Base-by-base conservation (phyloP, 768 basidiomycete genomes). In the Auriculariales sp. region DNA sequence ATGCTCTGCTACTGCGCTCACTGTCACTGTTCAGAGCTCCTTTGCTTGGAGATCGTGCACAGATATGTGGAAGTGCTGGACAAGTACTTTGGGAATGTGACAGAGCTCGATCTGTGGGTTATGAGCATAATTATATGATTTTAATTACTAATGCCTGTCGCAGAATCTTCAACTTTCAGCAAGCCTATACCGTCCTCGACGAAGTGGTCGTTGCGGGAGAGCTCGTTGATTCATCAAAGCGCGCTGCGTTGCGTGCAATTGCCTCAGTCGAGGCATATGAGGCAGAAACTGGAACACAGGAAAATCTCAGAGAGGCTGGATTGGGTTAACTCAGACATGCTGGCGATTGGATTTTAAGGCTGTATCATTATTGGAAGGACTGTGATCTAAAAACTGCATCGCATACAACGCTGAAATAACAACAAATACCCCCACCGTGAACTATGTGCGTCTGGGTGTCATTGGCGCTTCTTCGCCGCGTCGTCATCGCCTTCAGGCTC, bases 1-100 rank as follows among this genome's bases (percentile, higher is more conserved):
- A n/a, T n/a, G n/a, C n/a, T n/a, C n/a, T n/a, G n/a, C n/a, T n/a
- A n/a, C n/a, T n/a, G n/a, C n/a, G n/a, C n/a, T n/a, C n/a, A n/a
- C n/a, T n/a, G n/a, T n/a, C n/a, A n/a, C n/a, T n/a, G n/a, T n/a
- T n/a, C n/a, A n/a, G 93, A 98, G 63, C 76, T 98, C 35, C 70
- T 89, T 53, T 83, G 89, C 1, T 72, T 98, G 29, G 93, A 98
- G 67, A 78, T 95, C 56, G 83, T 97, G 33, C 93, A 97, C 63
- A 80, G 92, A 59, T 95, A 86, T 55, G 92, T 93, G 25, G 91
- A 95, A 59, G 78, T 88, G 15, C 67, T 97, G 48, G 75, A 91
- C 56, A 64, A 76, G 48, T 79, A 78, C 64, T 72, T 73, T 59
- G 71, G 71, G 5, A 72, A 72, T 56, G 71, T 45, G 28, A 28